Conservation (phyloP, 2,329 filamentous ascomycete species). For the Gnomoniopsis sp. region DNA sequence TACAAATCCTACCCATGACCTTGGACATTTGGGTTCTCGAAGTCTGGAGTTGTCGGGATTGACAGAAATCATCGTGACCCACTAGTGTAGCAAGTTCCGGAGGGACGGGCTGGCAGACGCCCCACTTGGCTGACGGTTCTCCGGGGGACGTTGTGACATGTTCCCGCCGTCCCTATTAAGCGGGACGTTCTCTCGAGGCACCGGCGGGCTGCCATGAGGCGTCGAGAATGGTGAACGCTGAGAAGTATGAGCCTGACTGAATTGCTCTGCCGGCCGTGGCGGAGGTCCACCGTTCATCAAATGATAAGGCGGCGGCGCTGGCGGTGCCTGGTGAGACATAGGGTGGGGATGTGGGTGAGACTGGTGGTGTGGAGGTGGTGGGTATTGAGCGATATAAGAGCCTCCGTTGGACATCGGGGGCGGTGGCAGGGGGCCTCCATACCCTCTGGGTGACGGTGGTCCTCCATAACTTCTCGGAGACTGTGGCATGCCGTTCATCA, state of each 20-base stretch:
- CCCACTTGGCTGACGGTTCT: constrained; percentile 52
- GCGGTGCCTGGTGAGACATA: constrained; percentile 22
- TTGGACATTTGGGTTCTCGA: neutral
- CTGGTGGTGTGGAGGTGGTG: constrained; percentile 28
- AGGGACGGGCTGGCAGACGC: constrained; percentile 75
- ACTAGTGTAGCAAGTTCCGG: constrained; percentile 67
- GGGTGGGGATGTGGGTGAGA: constrained; percentile 11
- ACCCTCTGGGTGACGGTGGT: neutral
- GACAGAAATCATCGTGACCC: neutral
- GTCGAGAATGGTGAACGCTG: constrained; percentile 34
- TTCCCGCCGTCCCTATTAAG: constrained; percentile 29
- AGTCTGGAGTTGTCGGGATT: neutral
- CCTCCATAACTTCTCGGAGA: constrained; percentile 41
- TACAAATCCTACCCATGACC: neutral
- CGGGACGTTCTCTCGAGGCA: constrained; percentile 36
- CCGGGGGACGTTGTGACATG: constrained; percentile 30
- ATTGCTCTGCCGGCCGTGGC: constrained; percentile 42
- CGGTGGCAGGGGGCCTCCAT: constrained; percentile 34
- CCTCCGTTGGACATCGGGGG: constrained; percentile 36
- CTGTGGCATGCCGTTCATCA: constrained; percentile 43
- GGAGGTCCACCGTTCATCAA: constrained; percentile 36
- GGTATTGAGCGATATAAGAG: constrained; percentile 37
- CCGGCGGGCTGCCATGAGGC: constrained; percentile 43
- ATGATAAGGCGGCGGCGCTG: constrained; percentile 26
- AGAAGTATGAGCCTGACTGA: constrained; percentile 34